Conservation (phyloP, 225 moss, liverwort and hornwort genomes). For the Straminergon stramineum region DNA sequence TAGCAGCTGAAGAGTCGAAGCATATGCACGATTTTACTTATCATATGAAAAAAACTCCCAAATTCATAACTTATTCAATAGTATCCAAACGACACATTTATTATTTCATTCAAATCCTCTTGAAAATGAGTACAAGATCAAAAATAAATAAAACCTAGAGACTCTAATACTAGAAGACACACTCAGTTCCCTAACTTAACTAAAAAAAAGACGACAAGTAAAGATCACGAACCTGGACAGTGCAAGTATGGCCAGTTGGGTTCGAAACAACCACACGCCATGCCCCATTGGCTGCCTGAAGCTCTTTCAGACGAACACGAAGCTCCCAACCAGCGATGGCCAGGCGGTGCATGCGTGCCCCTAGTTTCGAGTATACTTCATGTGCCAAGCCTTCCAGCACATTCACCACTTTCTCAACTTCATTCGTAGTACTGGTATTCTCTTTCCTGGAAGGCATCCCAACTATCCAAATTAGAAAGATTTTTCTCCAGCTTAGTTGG, state of each 20-base stretch:
- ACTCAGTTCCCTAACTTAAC: background rate
- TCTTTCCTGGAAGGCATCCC: conserved; percentile 4
- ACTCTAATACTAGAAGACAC: background rate
- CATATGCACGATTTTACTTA: background rate
- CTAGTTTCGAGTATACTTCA: conserved; percentile 53
- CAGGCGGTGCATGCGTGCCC: conserved; percentile 86
- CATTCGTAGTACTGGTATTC: conserved; percentile 7
- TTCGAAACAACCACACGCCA: conserved; percentile 87
- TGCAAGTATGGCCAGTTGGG: conserved; percentile 89
- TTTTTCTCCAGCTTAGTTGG: background rate
- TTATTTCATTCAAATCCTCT: background rate
- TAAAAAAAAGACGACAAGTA: background rate
- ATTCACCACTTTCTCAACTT: conserved; percentile 37
- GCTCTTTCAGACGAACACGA: conserved; percentile 69
- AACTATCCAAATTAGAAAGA: background rate
- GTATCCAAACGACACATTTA: background rate
- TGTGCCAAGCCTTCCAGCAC: conserved; percentile 54
- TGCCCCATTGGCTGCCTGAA: conserved; percentile 62
- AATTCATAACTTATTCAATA: background rate
- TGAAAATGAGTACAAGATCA: background rate
- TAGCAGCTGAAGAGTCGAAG: background rate
- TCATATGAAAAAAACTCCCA: background rate
- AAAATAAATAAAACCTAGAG: background rate
- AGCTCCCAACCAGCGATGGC: conserved; percentile 90
- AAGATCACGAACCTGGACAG: conserved; percentile 50